These are phyloP conservation scores for Multifurca ochricompacta DNA, from an alignment of 768 basidiomycete species.

Conservation along the genomic window DNA sequence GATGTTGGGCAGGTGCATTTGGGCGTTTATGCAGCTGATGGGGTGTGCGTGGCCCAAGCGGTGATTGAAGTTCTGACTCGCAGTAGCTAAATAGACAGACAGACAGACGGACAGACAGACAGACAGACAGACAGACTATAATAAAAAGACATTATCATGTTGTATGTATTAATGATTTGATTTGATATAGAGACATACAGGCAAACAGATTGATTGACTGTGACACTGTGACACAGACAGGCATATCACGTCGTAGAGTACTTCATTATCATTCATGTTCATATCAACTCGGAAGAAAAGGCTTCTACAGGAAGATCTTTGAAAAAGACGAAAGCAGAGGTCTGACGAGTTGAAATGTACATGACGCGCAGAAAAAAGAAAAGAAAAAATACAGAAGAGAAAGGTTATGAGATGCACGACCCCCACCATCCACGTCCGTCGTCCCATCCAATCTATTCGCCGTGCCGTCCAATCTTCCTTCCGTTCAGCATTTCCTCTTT, in stretches of 20 bases:
- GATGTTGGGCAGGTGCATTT: conserved; percentile 20
- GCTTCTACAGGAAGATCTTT: no score
- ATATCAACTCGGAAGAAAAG: no score
- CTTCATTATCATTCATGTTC: no score
- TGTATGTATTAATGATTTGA: no score
- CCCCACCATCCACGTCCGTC: no score
- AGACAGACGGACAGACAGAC: no score
- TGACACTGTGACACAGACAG: conserved; percentile 13
- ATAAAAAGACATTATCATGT: no score
- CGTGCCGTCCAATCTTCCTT: neutral
- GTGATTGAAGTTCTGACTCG: conserved; percentile 20
- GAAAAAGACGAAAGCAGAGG: no score
- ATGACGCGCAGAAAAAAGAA: no score
- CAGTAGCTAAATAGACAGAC: conserved; percentile 9
- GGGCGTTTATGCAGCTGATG: conserved; percentile 13
- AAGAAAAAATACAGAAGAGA: no score
- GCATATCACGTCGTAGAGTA: no score
- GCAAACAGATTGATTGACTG: neutral
- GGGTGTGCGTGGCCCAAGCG: conserved; percentile 17
- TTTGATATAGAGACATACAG: neutral
- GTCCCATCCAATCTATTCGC: conserved; percentile 7
- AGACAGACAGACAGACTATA: conserved; percentile 11
- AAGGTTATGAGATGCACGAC: neutral
- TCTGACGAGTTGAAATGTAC: no score
- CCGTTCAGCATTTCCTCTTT: neutral